Percentiles rank a stretch among this genome's conserved stretches.
Evolutionary conservation across 1,139 yeast species (phyloP).

Genomic region (Hyphopichia wangnamkhiaoensis): DNA sequence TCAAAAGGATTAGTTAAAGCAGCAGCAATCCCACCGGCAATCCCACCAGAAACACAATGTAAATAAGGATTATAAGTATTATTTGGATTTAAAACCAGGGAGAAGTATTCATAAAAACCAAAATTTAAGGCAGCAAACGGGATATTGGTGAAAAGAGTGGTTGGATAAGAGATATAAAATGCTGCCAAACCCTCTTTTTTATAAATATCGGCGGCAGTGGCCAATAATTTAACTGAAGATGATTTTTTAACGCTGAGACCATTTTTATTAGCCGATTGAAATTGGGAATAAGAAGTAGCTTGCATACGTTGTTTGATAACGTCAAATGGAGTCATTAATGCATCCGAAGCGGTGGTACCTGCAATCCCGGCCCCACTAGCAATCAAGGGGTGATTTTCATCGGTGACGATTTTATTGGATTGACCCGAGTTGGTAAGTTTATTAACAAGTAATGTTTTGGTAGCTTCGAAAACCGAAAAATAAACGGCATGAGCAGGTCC

Average conservation of each 20-base stretch:
- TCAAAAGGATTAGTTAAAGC: constrained; percentile 96
- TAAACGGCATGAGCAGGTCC: constrained; percentile 99
- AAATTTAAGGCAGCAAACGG: constrained; percentile 97
- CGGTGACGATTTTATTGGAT: constrained; percentile 48
- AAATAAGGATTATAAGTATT: constrained; percentile 82
- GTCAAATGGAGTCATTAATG: constrained; percentile 97
- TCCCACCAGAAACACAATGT: constrained; percentile 92
- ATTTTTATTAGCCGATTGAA: neutral
- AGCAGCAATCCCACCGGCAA: constrained; percentile 96
- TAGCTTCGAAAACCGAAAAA: constrained; percentile 90
- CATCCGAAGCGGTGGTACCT: constrained; percentile 92
- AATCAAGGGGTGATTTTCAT: constrained; percentile 74
- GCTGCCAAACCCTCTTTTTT: constrained; percentile 77
- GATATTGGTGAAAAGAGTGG: constrained; percentile 87
- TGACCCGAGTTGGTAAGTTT: constrained; percentile 32
- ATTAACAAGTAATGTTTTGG: constrained; percentile 62
- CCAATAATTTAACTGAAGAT: constrained; percentile 29
- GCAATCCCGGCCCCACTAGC: constrained; percentile 91
- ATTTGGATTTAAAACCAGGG: constrained; percentile 75
- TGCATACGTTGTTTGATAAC: constrained; percentile 80
- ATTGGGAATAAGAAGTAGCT: constrained; percentile 20
- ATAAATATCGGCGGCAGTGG: constrained; percentile 54
- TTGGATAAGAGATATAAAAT: constrained; percentile 91
- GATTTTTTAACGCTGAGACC: constrained; percentile 7
- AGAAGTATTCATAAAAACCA: constrained; percentile 85